A percentile compares a stretch with the other conserved stretches of the same genome.
These are phyloP conservation scores for Malus orientalis DNA, from an alignment of 306 rosid genomes.

Conservation along the genomic window DNA sequence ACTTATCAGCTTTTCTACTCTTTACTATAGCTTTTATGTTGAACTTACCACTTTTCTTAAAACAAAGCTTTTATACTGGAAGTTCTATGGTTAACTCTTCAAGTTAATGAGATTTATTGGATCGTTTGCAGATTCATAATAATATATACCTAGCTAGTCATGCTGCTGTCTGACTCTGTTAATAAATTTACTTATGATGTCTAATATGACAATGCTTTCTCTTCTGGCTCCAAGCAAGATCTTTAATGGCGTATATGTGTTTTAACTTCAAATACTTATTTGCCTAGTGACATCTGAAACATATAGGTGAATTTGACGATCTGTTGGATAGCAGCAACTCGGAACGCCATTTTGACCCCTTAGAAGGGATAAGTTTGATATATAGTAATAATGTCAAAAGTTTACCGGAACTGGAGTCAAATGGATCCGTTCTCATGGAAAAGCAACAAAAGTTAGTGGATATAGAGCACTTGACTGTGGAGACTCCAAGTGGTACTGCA, in stretches of 20 bases:
- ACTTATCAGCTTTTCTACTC: background rate
- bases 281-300: conserved; percentile 3
- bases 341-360: conserved; percentile 30
- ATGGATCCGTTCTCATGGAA: conserved; percentile 55
- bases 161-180: background rate
- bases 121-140: background rate
- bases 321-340: conserved; percentile 57
- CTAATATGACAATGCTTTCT: background rate
- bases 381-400: conserved; percentile 41
- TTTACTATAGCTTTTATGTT: background rate
- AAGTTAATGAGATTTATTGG: background rate
- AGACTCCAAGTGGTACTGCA: conserved; percentile 60
- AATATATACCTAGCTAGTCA: background rate
- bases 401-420: conserved; percentile 44
- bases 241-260: background rate
- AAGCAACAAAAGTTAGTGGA: conserved; percentile 47
- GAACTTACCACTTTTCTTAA: background rate
- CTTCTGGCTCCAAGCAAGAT: background rate
- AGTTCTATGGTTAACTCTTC: background rate
- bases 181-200: background rate
- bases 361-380: conserved; percentile 50
- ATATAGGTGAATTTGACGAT: conserved; percentile 89
- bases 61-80: too few species aligned
- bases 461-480: conserved; percentile 64
- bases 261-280: conserved; percentile 6